Base-by-base conservation (phyloP, 176 grass and related monocot species). In the Cymbopogon citratus region DNA sequence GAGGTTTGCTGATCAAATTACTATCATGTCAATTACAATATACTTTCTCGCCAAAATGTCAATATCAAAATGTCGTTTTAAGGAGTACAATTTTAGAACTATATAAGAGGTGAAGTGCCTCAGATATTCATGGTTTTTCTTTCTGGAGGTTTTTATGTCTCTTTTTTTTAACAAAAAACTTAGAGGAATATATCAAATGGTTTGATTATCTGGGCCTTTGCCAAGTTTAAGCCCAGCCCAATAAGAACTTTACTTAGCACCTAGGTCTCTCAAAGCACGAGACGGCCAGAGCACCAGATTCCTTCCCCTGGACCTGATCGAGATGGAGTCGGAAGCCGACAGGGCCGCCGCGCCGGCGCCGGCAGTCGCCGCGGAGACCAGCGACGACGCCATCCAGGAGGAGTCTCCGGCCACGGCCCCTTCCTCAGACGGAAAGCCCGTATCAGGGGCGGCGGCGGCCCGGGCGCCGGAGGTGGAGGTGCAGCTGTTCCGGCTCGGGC, bases 381-480 rank as follows among this genome's bases (percentile, higher is more conserved):
- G 70, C 67, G 74, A 68, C n/a, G 79, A 90, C 23, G 35, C 59
- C 26, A 90, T 90, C 73, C 83, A 74, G 38, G 79, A 90, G 83
- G 83, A 89, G 35, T 44, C 56, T 28, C 28, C 65, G 5, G 40
- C 74, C 26, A 60, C 57, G 21, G 31, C 52, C 39, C 51, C 84
- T 33, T 66, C 64, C 38, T 69, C 38, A 15, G 86, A 81, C 74
- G 83, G 77, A 14, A 85, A 89, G 12, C 74, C 85, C 18, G 88
- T 83, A 84, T 95, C 90, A 44, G 78, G 70, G 46, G 81, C 78
- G 6, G 66, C 81, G 6, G 82, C 81, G 36, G 25, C 77, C 69
- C 3, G 23, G 10, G 26, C 72, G 24, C 92, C 90, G 84, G 92
- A 93, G 89, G 87, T 93, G 82, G 92, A 95, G 63, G 87, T 98